Base-by-base conservation (phyloP, 2,329 filamentous ascomycete genomes). In the Penicillium sclerotigenum region DNA sequence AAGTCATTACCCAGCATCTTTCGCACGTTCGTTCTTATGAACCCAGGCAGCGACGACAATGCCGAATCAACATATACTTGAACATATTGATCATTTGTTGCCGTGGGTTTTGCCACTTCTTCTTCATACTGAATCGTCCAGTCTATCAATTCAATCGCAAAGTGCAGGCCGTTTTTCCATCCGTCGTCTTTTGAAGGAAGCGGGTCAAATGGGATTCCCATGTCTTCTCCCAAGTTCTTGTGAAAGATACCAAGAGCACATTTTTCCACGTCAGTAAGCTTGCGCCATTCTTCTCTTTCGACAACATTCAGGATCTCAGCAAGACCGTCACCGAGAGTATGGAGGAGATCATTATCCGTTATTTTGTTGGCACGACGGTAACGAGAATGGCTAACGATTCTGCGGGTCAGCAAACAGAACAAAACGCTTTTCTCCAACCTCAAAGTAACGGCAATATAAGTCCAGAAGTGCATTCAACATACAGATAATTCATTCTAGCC, bases 201-300 rank as follows among this genome's bases (percentile, higher is more conserved):
- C 0, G 43, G 28, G 9, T 55, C 56, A 40, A 66, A 72, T 0
- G 69, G 68, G 40, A 90, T 88, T 0, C 77, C 79, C 86, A 90
- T 89, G 59, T 82, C 81, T 54, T 88, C 83, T 8, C 86, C 87
- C 1, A 73, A 28, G 87, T 74, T 56, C 75, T 75, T 70, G 83
- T 87, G 86, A 83, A 89, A 67, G 84, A 82, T 5, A 78, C 82
- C 41, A 78, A 85, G 68, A 1, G 86, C 86, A 56, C 84, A 87
- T 16, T 75, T 66, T 68, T 90, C 88, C 72, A 89, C 79, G 1
- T 84, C 80, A 8, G 81, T 84, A 13, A 89, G 70, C 4, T 72
- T 38, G 1, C 88, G 80, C 87, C 87, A 91, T 65, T 90, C 88
- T 62, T 83, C 87, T 9, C 75, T 72, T 3, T 76, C 69, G 22